Conservation (phyloP, 2,329 filamentous ascomycete species). For the Passalora sequoiae region DNA sequence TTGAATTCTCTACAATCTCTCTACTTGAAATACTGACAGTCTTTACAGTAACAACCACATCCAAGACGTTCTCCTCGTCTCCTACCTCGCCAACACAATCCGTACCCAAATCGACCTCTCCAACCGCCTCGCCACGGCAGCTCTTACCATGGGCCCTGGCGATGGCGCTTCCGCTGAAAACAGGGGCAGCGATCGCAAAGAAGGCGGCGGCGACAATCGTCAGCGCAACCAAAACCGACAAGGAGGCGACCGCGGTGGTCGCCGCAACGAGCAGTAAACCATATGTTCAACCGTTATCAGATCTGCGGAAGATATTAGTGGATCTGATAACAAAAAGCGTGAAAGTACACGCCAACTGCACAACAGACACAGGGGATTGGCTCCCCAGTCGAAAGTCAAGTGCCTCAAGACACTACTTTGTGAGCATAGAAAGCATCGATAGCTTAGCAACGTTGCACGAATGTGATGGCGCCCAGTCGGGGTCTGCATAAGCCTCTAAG, state of each 20-base stretch:
- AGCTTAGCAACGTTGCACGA: constrained; percentile 1
- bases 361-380: neutral
- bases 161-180: constrained; percentile 20
- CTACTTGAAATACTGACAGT: constrained; percentile 22
- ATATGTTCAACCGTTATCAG: neutral
- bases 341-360: neutral
- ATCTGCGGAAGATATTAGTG: constrained; percentile 3
- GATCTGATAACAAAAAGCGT: neutral
- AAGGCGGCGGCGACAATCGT: constrained; percentile 21
- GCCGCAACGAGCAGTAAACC: constrained; percentile 30
- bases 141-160: constrained; percentile 44
- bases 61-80: constrained; percentile 96
- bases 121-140: constrained; percentile 74
- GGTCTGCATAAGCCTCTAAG: neutral
- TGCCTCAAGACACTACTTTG: neutral
- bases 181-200: constrained; percentile 22
- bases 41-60: constrained; percentile 83
- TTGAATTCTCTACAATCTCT: constrained; percentile 19
- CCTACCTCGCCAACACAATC: constrained; percentile 97
- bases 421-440: neutral
- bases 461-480: constrained; percentile 18
- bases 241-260: constrained; percentile 30
- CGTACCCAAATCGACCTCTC: constrained; percentile 98
- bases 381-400: too few species aligned
- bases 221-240: constrained; percentile 18